Conservation (phyloP, 2,329 filamentous ascomycete species). For the Diaporthe ampelina region DNA sequence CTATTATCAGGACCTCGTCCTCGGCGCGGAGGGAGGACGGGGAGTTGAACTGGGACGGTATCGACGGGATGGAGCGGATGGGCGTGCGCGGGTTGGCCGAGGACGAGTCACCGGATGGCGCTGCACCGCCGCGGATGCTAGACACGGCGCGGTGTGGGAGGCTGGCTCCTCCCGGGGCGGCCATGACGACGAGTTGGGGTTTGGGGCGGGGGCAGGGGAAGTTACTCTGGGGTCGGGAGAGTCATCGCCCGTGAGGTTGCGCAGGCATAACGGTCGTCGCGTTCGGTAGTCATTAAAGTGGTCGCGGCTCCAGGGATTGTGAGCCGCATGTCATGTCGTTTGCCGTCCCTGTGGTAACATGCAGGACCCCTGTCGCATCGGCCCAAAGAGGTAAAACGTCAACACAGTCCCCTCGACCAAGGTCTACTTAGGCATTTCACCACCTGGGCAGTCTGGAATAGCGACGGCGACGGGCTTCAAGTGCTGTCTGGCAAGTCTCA, state of each 20-base stretch:
- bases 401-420: conserved; percentile 43
- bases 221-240: conserved; percentile 3
- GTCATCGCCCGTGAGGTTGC: background rate
- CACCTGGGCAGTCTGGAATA: background rate
- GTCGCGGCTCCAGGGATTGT: background rate
- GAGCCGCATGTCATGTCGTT: conserved; percentile 1
- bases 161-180: conserved; percentile 56
- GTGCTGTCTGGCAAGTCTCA: background rate
- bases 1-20: conserved; percentile 87
- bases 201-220: background rate
- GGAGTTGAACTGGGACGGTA: conserved; percentile 70
- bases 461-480: background rate
- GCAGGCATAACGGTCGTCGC: background rate
- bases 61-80: conserved; percentile 63
- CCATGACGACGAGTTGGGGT: conserved; percentile 53
- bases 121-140: conserved; percentile 63
- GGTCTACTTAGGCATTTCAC: conserved; percentile 23
- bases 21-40: conserved; percentile 77
- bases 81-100: conserved; percentile 70
- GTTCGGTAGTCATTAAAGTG: conserved; percentile 5
- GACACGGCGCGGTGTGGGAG: conserved; percentile 72
- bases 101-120: conserved; percentile 41
- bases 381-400: conserved; percentile 48
- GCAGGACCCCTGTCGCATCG: conserved; percentile 21
- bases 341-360: conserved; percentile 46